Percentiles rank a stretch among this genome's conserved stretches.
Evolutionary conservation across 169 alveolate genomes (phyloP).

Genomic region (Cryptosporidium andersoni): DNA sequence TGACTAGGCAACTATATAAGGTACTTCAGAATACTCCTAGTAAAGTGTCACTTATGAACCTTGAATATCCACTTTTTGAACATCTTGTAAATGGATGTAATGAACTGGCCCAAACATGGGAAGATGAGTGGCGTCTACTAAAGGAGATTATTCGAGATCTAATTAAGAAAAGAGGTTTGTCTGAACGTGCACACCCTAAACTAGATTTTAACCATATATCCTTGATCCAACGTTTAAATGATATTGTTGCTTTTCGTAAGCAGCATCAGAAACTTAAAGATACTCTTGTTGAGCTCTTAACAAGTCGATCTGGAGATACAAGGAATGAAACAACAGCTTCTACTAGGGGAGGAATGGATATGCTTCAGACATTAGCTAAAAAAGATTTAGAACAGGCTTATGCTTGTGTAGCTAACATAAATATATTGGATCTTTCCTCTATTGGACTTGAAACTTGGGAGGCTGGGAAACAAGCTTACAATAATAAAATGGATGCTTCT

Average conservation of each 20-base stretch:
- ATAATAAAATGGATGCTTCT: slow-evolving; percentile 90
- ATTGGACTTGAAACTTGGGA: slow-evolving; percentile 83
- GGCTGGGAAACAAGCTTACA: slow-evolving; percentile 87
- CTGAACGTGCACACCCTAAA: slow-evolving; percentile 85
- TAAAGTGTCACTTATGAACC: slow-evolving; percentile 79
- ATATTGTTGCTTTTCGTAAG: slow-evolving; percentile 88
- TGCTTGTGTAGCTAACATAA: slow-evolving; percentile 72
- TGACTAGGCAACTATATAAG: slow-evolving; percentile 81
- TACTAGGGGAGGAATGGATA: slow-evolving; percentile 52
- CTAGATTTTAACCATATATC: slow-evolving; percentile 86
- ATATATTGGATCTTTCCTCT: slow-evolving; percentile 78
- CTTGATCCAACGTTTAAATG: slow-evolving; percentile 87
- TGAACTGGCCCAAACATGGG: slow-evolving; percentile 91
- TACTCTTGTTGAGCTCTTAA: slow-evolving; percentile 76
- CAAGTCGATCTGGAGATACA: slow-evolving; percentile 26
- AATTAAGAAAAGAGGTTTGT: slow-evolving; percentile 85
- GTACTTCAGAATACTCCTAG: slow-evolving; percentile 78
- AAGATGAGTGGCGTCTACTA: slow-evolving; percentile 88
- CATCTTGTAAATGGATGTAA: slow-evolving; percentile 83
- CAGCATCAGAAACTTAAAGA: slow-evolving; percentile 92
- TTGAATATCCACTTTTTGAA: slow-evolving; percentile 86
- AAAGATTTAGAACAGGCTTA: slow-evolving; percentile 65
- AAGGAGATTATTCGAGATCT: slow-evolving; percentile 86
- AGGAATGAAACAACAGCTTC: slow-evolving; percentile 12
- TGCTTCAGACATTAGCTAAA: slow-evolving; percentile 57